phyloP scores from a whole-genome alignment of 2,329 filamentous ascomycete species.

The Coleophoma eucalyptorum region DNA sequence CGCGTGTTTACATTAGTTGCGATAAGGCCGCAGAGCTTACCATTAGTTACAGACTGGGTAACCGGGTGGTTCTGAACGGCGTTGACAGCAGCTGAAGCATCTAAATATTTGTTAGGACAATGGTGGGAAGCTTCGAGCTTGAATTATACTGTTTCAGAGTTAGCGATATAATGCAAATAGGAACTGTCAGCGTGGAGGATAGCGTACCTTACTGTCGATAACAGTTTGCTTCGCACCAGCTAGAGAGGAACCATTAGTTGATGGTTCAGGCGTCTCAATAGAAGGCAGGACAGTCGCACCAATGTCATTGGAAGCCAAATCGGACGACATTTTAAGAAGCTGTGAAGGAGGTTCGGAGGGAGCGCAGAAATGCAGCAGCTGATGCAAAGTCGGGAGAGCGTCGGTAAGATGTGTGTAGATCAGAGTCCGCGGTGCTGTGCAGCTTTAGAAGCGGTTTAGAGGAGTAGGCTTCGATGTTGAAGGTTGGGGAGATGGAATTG shows the following conservation, averaged over 20 bases:
- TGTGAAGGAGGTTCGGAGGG: background rate
- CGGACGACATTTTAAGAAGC: background rate
- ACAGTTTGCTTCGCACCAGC: slow-evolving; percentile 19
- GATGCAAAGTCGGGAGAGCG: no score
- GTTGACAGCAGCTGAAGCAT: slow-evolving; percentile 24
- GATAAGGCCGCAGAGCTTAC: slow-evolving; percentile 13
- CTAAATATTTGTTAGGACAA: slow-evolving; percentile 18
- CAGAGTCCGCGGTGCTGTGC: no score
- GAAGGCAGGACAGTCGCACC: background rate
- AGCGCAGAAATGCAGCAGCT: background rate
- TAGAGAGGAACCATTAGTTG: slow-evolving; percentile 4
- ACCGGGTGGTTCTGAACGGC: slow-evolving; percentile 26
- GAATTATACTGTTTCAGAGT: slow-evolving; percentile 17
- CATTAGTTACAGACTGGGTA: slow-evolving; percentile 25
- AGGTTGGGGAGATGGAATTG: background rate
- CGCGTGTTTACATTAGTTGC: background rate
- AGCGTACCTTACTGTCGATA: slow-evolving; percentile 22
- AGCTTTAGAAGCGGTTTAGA: no score
- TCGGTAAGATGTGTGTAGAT: no score
- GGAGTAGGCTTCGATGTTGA: background rate
- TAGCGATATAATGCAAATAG: slow-evolving; percentile 9
- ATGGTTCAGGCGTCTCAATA: background rate
- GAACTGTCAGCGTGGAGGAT: slow-evolving; percentile 2
- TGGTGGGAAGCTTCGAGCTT: slow-evolving; percentile 14
- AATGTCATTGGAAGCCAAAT: slow-evolving; percentile 2